Evolutionary conservation across 2,329 filamentous ascomycete genomes (phyloP).

Genomic region (Stagonosporopsis chrysanthemi): DNA sequence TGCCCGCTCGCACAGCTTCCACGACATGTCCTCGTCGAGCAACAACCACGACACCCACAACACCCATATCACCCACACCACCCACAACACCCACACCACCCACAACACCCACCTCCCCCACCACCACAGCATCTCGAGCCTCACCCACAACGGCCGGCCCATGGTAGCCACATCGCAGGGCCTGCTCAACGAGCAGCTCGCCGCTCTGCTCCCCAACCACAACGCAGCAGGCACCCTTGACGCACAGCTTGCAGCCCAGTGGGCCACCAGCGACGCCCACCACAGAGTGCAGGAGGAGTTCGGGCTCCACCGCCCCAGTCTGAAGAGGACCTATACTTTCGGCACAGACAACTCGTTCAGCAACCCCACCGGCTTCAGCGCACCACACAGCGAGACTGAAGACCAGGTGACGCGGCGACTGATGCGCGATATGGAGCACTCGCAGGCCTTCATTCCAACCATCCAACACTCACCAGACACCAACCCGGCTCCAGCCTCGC

Average conservation of each 20-base stretch:
- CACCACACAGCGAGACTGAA: constrained; percentile 33
- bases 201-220: constrained; percentile 41
- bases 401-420: constrained; percentile 36
- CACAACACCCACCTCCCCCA: neutral
- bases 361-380: constrained; percentile 38
- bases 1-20: constrained; percentile 33
- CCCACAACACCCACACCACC: neutral
- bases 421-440: constrained; percentile 32
- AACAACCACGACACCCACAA: neutral
- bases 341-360: constrained; percentile 48
- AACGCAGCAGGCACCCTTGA: constrained; percentile 38
- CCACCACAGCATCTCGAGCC: constrained; percentile 4
- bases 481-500: neutral
- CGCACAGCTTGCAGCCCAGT: constrained; percentile 39
- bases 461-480: constrained; percentile 10
- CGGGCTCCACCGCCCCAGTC: constrained; percentile 20
- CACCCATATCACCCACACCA: neutral
- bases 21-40: constrained; percentile 6
- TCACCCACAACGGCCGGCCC: constrained; percentile 19
- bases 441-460: constrained; percentile 25
- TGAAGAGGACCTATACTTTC: constrained; percentile 46
- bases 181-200: constrained; percentile 40
- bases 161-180: constrained; percentile 37
- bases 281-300: constrained; percentile 29
- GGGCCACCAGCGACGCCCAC: constrained; percentile 31